Base-by-base conservation (phyloP, 257 asterid genomes). In the Fraxinus cuspidata region DNA sequence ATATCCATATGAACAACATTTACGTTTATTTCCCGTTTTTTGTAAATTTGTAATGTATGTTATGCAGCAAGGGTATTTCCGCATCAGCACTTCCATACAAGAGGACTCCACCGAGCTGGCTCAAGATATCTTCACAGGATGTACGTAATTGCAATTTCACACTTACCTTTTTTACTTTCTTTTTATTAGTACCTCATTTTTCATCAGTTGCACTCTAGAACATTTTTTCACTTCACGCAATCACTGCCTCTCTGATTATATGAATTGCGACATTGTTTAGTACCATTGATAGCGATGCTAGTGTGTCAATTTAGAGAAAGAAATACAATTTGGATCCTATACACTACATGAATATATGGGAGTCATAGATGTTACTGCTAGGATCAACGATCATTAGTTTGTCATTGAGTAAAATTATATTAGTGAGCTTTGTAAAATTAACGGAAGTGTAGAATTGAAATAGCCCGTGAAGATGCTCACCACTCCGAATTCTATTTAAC, bases 71-170 rank as follows among this genome's bases (percentile, higher is more conserved):
- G 90, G 97, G 97, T 83, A 90, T 93, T 72, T 91, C 96, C 53
- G 95, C 94, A 19, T 91, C 96, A 18, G 97, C 97, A 5, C 89
- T 89, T 72, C 97, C 96, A 2, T 92, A 92, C 89, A 91, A 91
- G 94, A 88, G 97, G 82, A 88, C 94, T 77, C 90, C 96, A 23
- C 97, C 97, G 2, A 89, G 89, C 75, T 92, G 94, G 97, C 92
- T 93, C 70, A 93, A 93, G 82, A 88, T 84, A 77, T 82, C 95
- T 51, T 63, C 88, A 38, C 87, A 73, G 53, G 94, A 89, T 77
- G 92, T 89, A 77, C 44, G 89, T 75, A 32, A 38, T 74, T 66
- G 11, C 21, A 5, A 15, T 21, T 25, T 25, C 21, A 15, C 67
- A 60, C 34, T 32, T 13, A 1, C 70, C 10, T 53, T 56, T 56